Conservation (phyloP, 2,329 filamentous ascomycete genomes). For the Fusarium liriodendri region DNA sequence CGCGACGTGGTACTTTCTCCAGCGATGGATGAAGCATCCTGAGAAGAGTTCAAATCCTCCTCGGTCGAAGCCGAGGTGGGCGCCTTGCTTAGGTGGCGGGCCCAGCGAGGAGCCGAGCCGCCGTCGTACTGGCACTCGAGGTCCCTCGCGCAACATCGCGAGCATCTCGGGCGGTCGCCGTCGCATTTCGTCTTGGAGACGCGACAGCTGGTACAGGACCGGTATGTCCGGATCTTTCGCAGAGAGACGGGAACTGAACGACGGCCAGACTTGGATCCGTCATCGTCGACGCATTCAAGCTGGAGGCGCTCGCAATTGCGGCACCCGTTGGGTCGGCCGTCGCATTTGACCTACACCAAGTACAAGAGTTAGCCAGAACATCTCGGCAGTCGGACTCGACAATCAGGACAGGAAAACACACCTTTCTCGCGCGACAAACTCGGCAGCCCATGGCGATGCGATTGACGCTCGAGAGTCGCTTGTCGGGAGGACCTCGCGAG, state of each 20-base stretch:
- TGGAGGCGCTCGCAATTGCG: slow-evolving; percentile 57
- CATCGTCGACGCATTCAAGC: slow-evolving; percentile 54
- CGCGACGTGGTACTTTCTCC: slow-evolving; percentile 35
- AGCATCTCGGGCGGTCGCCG: slow-evolving; percentile 53
- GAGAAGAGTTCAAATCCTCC: slow-evolving; percentile 34
- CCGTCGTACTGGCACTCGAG: slow-evolving; percentile 54
- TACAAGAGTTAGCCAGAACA: slow-evolving; percentile 18
- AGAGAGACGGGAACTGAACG: slow-evolving; percentile 45
- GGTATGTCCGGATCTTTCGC: slow-evolving; percentile 55
- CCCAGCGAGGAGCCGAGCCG: slow-evolving; percentile 52
- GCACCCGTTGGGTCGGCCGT: slow-evolving; percentile 55
- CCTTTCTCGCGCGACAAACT: slow-evolving; percentile 56
- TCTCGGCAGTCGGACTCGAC: slow-evolving; percentile 1
- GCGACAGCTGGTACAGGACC: slow-evolving; percentile 54
- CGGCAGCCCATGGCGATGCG: slow-evolving; percentile 52
- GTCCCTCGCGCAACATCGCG: slow-evolving; percentile 49
- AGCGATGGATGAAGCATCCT: slow-evolving; percentile 30
- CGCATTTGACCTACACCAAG: slow-evolving; percentile 53
- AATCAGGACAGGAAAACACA: slow-evolving; percentile 28
- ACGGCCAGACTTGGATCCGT: slow-evolving; percentile 43
- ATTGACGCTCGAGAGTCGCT: slow-evolving; percentile 27
- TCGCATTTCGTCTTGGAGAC: slow-evolving; percentile 57
- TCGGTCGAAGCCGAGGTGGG: slow-evolving; percentile 39
- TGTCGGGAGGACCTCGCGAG: slow-evolving; percentile 27
- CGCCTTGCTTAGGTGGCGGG: slow-evolving; percentile 47